Evolutionary conservation across 106 monocot genomes (phyloP).

Genomic region (Allium cepa): DNA sequence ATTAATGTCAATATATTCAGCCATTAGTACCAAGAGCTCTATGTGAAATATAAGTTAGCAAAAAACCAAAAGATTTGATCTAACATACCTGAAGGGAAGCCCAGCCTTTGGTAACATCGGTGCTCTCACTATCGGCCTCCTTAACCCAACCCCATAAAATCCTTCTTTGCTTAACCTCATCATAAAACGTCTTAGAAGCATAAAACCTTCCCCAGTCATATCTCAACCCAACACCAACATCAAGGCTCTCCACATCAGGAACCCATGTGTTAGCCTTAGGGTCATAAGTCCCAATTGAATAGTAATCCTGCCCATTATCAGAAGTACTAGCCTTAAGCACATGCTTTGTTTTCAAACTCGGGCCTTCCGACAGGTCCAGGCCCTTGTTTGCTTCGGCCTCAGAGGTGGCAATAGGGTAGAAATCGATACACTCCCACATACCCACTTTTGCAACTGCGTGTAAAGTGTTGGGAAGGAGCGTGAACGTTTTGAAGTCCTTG

Average conservation of each 20-base stretch:
- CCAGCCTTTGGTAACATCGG: conserved; percentile 63
- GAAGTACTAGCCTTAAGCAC: conserved; percentile 64
- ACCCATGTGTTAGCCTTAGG: conserved; percentile 24
- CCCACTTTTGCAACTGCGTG: conserved; percentile 46
- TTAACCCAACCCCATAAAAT: conserved; percentile 64
- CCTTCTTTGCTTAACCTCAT: conserved; percentile 24
- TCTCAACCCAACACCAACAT: conserved; percentile 53
- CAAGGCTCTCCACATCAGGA: conserved; percentile 28
- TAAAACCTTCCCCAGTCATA: conserved; percentile 74
- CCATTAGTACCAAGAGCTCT: too few relatives aligned
- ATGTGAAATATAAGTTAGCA: too few relatives aligned
- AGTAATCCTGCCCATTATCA: conserved; percentile 52
- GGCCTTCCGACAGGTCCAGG: conserved; percentile 21
- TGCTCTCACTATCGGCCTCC: conserved; percentile 61
- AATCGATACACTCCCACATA: conserved; percentile 83
- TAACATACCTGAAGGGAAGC: conserved; percentile 36
- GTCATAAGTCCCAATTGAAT: conserved; percentile 38
- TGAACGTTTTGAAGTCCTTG: conserved; percentile 42
- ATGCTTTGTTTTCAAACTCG: conserved; percentile 22
- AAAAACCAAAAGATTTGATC: background rate
- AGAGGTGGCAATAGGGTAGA: conserved; percentile 36
- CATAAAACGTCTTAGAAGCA: conserved; percentile 69
- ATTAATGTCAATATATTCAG: background rate
- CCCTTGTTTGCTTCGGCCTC: conserved; percentile 3
- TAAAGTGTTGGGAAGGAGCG: conserved; percentile 31